A percentile compares a stretch with the other conserved stretches of the same genome.
phyloP scores from a whole-genome alignment of 176 grass and related monocot genomes.

The Eleusine coracana region DNA sequence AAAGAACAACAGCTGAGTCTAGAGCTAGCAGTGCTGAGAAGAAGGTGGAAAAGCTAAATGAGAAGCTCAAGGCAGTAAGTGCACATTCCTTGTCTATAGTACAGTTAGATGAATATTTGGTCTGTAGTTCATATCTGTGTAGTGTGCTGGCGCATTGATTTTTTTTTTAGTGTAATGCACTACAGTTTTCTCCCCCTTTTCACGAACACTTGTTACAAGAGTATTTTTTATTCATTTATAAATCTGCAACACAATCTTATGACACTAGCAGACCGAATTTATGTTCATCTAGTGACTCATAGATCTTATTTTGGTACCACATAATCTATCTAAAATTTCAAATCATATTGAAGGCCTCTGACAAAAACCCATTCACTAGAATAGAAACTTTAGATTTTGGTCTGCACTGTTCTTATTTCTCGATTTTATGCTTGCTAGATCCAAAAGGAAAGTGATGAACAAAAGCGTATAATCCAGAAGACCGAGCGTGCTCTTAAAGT shows the following conservation, averaged over 20 bases:
- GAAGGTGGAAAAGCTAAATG: slow-evolving; percentile 62
- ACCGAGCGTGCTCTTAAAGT: slow-evolving; percentile 91
- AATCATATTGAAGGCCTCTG: background rate
- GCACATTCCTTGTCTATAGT: background rate
- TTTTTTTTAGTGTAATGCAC: background rate
- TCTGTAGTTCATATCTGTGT: background rate
- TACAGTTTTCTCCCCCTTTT: background rate
- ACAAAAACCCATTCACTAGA: background rate
- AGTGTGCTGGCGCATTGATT: background rate
- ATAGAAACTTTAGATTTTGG: slow-evolving; percentile 2
- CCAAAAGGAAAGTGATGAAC: slow-evolving; percentile 72
- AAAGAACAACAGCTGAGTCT: slow-evolving; percentile 57
- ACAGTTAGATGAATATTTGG: background rate
- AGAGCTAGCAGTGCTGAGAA: slow-evolving; percentile 56
- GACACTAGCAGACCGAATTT: background rate
- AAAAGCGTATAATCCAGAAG: slow-evolving; percentile 73
- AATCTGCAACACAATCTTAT: background rate
- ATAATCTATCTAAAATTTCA: slow-evolving; percentile 11
- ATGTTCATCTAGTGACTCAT: background rate
- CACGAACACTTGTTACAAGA: background rate
- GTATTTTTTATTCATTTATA: background rate
- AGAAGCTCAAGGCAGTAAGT: slow-evolving; percentile 72
- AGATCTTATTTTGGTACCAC: background rate
- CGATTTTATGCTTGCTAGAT: slow-evolving; percentile 54
- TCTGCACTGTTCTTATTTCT: slow-evolving; percentile 28